Base-by-base conservation (phyloP, 2,329 filamentous ascomycete genomes). In the Onygenales sp. region DNA sequence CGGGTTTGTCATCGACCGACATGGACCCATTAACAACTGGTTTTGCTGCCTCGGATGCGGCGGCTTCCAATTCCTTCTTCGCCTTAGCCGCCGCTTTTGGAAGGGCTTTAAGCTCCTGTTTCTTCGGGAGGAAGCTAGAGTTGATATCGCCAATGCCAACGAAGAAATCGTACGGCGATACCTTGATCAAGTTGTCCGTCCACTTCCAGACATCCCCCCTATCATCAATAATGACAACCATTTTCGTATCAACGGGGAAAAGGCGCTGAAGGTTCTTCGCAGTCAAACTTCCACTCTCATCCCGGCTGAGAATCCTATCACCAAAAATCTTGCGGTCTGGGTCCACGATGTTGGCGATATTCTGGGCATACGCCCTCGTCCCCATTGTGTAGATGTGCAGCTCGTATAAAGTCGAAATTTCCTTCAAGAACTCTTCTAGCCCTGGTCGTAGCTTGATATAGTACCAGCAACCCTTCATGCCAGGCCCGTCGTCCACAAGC, bases 361-460 rank as follows among this genome's bases (percentile, higher is more conserved):
- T 86, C 61, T 91, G 79, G 8, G 93, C 93, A 66, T 98, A 98
- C n/a, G 92, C 88, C 58, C 93, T 83, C 21, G 93, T 98, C 53
- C 92, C 93, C 93, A 98, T 98, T 43, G 93, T 98, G 74, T 98
- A 98, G 58, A 98, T 92, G 68, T 98, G 93, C 64, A 97, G 77
- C 73, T 98, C 93, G 72, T 93, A 98, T 63, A 93, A 75, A 63
- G 84, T 79, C 1, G 89, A 82, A 47, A 96, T 79, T 51, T 82
- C 81, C 54, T 87, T 77, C 48, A 98, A 77, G 65, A 98, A 98
- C 42, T 86, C 81, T 57, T 83, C 77, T 49, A 97, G 74, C 2
- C 91, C 90, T 0, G 93, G 93, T 37, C 93, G 88, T 73, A 95
- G 83, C 74, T 98, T 98, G 75, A 98, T 95, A 70, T 97, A 98